Conservation (phyloP, 306 rosid species). For the Pterocarpus santalinus region DNA sequence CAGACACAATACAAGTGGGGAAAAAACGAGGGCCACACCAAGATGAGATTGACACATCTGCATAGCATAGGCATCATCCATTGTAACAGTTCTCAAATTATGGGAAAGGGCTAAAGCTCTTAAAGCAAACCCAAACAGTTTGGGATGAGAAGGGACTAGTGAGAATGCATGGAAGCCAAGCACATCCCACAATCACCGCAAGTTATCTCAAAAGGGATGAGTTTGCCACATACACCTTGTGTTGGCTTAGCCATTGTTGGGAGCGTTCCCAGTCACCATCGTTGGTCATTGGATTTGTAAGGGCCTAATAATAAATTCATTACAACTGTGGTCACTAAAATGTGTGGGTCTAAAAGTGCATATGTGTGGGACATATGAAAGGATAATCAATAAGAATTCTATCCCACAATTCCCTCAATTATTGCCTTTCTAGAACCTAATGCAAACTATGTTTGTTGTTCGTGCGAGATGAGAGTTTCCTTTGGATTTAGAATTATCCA, state of each 20-base stretch:
- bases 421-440: background rate
- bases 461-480: background rate
- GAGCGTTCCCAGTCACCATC: constrained; percentile 10
- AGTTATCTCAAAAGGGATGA: constrained; percentile 38
- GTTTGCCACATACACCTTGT: constrained; percentile 40
- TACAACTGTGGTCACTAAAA: constrained; percentile 5
- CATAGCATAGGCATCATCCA: constrained; percentile 36
- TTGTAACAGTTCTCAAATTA: constrained; percentile 4
- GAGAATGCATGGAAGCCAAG: background rate
- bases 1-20: constrained; percentile 27
- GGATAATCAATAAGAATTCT: background rate
- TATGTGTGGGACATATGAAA: constrained; percentile 5
- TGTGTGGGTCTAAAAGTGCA: constrained; percentile 47
- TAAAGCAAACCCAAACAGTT: constrained; percentile 2
- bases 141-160: background rate
- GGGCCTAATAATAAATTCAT: constrained; percentile 10
- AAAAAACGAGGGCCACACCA: background rate
- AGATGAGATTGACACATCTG: constrained; percentile 47
- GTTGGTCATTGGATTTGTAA: constrained; percentile 31
- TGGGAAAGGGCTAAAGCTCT: background rate
- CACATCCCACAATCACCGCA: constrained; percentile 5
- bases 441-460: background rate
- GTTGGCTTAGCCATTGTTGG: constrained; percentile 21
- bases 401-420: constrained; percentile 10
- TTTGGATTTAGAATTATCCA: background rate